Evolutionary conservation across 169 alveolate genomes (phyloP).

Genomic region (Eimeria acervulina): DNA sequence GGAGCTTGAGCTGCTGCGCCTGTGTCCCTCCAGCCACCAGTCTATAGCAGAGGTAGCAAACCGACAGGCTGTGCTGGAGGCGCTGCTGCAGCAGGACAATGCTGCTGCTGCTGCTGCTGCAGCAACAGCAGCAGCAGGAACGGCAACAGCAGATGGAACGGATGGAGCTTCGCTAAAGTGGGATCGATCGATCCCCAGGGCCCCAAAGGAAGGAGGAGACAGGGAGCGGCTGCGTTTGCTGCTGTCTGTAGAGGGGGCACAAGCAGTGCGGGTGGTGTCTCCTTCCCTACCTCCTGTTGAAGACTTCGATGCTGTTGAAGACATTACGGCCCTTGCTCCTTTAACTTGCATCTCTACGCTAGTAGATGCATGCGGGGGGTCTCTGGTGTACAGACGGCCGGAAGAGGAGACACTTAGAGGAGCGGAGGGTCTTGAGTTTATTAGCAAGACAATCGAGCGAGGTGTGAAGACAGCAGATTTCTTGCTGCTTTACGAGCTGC

Average conservation of each 20-base stretch:
- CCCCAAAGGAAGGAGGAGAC: background rate
- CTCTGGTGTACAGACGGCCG: slow-evolving; percentile 29
- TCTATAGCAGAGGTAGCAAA: slow-evolving; percentile 83
- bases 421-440: slow-evolving; percentile 57
- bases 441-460: slow-evolving; percentile 28
- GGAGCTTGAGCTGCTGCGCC: slow-evolving; percentile 84
- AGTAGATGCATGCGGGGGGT: slow-evolving; percentile 50
- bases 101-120: background rate
- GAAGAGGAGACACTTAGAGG: slow-evolving; percentile 76
- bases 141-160: background rate
- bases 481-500: slow-evolving; percentile 84
- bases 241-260: background rate
- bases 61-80: slow-evolving; percentile 80
- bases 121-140: background rate
- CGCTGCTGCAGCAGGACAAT: slow-evolving; percentile 76
- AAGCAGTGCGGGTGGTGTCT: slow-evolving; percentile 15
- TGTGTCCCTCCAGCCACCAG: slow-evolving; percentile 72
- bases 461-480: slow-evolving; percentile 81
- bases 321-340: background rate
- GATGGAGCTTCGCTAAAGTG: background rate
- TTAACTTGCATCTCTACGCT: slow-evolving; percentile 31
- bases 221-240: background rate
- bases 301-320: slow-evolving; percentile 84
- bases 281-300: slow-evolving; percentile 85
- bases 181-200: background rate